These are phyloP conservation scores for Microsporum audouinii DNA, from an alignment of 2,329 filamentous ascomycete species.

Conservation along the genomic window DNA sequence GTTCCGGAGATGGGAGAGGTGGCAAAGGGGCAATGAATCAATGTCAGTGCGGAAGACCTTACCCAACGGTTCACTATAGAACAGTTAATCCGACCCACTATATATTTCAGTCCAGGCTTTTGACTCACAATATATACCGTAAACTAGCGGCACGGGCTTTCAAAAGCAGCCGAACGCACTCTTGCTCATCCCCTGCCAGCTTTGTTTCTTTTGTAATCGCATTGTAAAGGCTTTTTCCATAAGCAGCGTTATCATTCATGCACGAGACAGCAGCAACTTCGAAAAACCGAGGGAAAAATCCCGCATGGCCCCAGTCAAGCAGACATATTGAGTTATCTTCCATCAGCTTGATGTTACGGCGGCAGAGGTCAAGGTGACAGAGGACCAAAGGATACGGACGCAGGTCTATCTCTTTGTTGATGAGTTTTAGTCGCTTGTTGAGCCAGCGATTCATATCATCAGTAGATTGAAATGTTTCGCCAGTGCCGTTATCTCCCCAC, in stretches of 20 bases:
- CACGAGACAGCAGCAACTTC: conserved; percentile 16
- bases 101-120: neutral
- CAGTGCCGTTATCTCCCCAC: conserved; percentile 17
- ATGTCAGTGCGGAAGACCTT: neutral
- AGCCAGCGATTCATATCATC: conserved; percentile 11
- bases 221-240: neutral
- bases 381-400: conserved; percentile 18
- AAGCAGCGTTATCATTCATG: conserved; percentile 11
- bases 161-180: conserved; percentile 13
- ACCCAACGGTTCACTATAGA: neutral
- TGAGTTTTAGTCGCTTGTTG: conserved; percentile 11
- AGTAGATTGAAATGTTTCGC: conserved; percentile 9
- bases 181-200: conserved; percentile 17
- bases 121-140: conserved; percentile 5
- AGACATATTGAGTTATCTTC: conserved; percentile 18
- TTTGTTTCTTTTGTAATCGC: conserved; percentile 7
- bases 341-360: conserved; percentile 19
- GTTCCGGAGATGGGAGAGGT: neutral
- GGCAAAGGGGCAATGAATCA: neutral
- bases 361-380: conserved; percentile 20
- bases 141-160: conserved; percentile 4
- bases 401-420: conserved; percentile 16
- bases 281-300: conserved; percentile 18
- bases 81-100: neutral
- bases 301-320: conserved; percentile 19